Evolutionary conservation across 768 basidiomycete genomes (phyloP), one percentile per base, ranked within the genome.

Genomic region (Sporobolomyces pararoseus): DNA sequence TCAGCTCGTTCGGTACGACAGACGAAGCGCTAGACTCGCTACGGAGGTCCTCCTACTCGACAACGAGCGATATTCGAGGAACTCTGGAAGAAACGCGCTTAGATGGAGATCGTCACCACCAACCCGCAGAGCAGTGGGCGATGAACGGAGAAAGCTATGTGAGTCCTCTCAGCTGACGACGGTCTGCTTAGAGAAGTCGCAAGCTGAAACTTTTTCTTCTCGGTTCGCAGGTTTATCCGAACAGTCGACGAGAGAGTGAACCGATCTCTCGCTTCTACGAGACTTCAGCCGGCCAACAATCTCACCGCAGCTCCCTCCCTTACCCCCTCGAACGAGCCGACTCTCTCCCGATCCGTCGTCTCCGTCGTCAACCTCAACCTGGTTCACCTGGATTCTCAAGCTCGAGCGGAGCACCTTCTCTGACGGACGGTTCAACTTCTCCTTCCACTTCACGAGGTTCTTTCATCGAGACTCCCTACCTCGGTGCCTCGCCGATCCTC

Each of bases 1-100:
- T 37, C 57, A 31, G 37, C 57, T 58, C 55, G 23, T 37, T 25
- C 32, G 59, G 44, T 21, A 61, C 7, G 7, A 21, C 25, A 3
- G 54, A 54, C 31, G 64, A 59, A 29, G 42, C 34, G 7, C 50
- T 59, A 55, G 46, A 57, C 23, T 52, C 62, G 4, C 35, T 52
- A 16, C 35, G 50, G 5, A 16, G 65, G 10, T 66, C 57, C n/a
- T n/a, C n/a, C 2, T 66, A 66, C 57, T 59, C 65, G 12, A 23
- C 65, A 7, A 66, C 65, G 35, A 66, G 65, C 57, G 65, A 66
- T 27, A 66, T 66, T 31, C 52, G 65, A 23, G 65, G 65, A 3
- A 66, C 65, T 19, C 49, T 66, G 32, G 57, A 65, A 44, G 52
- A 52, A 25, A 50, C 49, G 1, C 35, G 39, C 6, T 14, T 50